Base-by-base conservation (phyloP, 495 filamentous ascomycete species). In the Aspergillus incahuasiensis region DNA sequence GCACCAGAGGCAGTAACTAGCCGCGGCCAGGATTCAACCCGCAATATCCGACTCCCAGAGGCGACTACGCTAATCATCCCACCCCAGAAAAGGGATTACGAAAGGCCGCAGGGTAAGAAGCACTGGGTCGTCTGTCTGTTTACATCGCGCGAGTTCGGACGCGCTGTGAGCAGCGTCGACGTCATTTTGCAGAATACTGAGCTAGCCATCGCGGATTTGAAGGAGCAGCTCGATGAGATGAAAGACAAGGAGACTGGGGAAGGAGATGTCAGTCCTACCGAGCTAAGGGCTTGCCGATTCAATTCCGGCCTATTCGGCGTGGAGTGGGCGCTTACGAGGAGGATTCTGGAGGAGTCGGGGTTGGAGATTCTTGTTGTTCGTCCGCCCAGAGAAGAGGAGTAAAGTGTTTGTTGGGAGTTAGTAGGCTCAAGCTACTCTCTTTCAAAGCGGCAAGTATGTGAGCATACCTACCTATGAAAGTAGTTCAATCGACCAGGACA, bases 41-140 rank as follows among this genome's bases (percentile, higher is more conserved):
- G 58, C 28, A 52, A 3, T 1, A 25, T 64, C 15, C 55, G 47
- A 2, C 19, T 62, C 1, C 68, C 68, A 2, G 61, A 68, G 3
- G 78, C 77, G 18, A 75, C 74, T 2, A 61, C 74, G 5, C 65
- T 80, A 3, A 63, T 81, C 8, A 80, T 80, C 19, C 67, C 72
- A 6, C 75, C 76, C 0, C 71, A 74, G 32, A 34, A 61, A 12
- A 44, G 20, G 2, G 74, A 69, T 43, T 61, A 58, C 38, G 43
- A 56, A 16, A 24, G 4, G 0, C 43, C 48, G 11, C 40, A 35
- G 12, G 55, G 47, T 6, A 71, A 68, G 28, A 56, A 51, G 11
- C 74, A 78, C 30, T 81, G 76, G 75, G 68, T 81, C 7, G 64
- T 77, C 12, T 81, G 78, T 44, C 65, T 81, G 0, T 79, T 81